Base-by-base conservation (phyloP, 2,329 filamentous ascomycete species). In the Colletotrichum sp. region DNA sequence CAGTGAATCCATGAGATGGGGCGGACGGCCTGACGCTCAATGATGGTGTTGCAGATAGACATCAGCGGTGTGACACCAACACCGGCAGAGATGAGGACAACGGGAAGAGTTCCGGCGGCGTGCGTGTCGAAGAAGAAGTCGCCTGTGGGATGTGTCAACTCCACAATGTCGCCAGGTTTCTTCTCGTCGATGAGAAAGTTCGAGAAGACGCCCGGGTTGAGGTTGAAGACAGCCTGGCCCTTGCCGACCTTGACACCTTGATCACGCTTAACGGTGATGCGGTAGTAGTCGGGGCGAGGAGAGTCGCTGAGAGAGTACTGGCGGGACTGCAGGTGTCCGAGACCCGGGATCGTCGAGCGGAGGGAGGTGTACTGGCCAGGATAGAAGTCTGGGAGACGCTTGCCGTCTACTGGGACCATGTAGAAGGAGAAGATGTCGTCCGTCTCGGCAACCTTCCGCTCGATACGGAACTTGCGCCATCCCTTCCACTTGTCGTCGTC, bases 301-400 rank as follows among this genome's bases (percentile, higher is more conserved):
- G 90, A 88, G 78, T 95, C 93, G 80, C 91, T 93, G 76, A 96
- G 88, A 30, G 93, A 94, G 84, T 95, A 96, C 83, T 95, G 94
- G 36, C 94, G 88, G 22, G 91, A 89, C 83, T 96, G 94, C 78
- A 88, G 84, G 81, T 92, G 90, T 28, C 90, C 89, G 77, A 90
- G 86, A 0, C 87, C 85, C 2, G 91, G 89, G 1, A 94, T 88
- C 66, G 89, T 86, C 9, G 93, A 83, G 66, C 89, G 89, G 63
- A 95, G 84, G 1, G 92, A 93, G 76, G 95, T 89, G 81, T 95
- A 96, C 84, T 96, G 94, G 44, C 94, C 94, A 0, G 94, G 93
- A 73, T 90, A 87, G 86, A 91, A 96, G 0, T 81, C 60, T 0
- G 93, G 93, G 55, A 96, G 86, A n/a, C 86, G 85, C 77, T 89